Conservation (phyloP, 176 grass and related monocot species). For the Echinochloa phyllopogon region DNA sequence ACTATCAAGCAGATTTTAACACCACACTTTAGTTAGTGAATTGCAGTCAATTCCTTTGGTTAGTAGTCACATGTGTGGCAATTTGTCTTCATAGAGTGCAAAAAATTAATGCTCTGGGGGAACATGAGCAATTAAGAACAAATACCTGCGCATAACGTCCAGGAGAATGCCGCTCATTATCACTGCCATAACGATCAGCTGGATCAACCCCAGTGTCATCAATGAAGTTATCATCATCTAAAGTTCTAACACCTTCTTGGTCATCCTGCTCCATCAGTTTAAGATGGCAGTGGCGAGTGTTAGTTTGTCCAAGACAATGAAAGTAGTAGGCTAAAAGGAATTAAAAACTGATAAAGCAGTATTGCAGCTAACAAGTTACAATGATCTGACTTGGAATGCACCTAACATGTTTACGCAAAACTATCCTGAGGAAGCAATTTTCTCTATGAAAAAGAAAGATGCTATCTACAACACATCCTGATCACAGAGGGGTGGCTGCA, state of each 20-base stretch:
- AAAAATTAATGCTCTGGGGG: neutral
- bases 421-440: neutral
- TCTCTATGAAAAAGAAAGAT: neutral
- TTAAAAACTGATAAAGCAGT: neutral
- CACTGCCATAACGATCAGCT: slow-evolving; percentile 84
- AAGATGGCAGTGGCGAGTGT: neutral
- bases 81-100: slow-evolving; percentile 1
- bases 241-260: slow-evolving; percentile 83
- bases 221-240: slow-evolving; percentile 98
- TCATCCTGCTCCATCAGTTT: slow-evolving; percentile 72
- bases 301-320: slow-evolving; percentile 12
- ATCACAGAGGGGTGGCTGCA: neutral
- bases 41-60: neutral
- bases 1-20: neutral
- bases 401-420: neutral
- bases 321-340: neutral
- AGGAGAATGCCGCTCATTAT: slow-evolving; percentile 72
- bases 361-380: neutral
- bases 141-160: slow-evolving; percentile 78
- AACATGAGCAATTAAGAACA: slow-evolving; percentile 10
- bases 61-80: neutral
- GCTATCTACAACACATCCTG: neutral
- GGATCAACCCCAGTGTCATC: slow-evolving; percentile 93
- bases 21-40: slow-evolving; percentile 11
- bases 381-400: neutral